These are phyloP conservation scores for Erucastrum elatum DNA, from an alignment of 345 rosid species.

Conservation along the genomic window DNA sequence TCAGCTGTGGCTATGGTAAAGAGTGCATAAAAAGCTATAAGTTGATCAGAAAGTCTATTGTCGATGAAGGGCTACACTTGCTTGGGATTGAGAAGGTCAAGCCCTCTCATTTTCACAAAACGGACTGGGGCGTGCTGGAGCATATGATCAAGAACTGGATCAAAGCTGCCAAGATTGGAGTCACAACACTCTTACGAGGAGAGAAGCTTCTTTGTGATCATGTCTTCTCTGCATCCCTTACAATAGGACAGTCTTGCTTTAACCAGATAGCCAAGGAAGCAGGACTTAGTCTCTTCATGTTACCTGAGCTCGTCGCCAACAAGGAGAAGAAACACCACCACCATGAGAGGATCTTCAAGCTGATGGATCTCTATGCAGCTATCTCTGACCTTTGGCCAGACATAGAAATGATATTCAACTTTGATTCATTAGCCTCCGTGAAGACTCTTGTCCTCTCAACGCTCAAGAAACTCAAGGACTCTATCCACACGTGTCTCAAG, in stretches of 20 bases:
- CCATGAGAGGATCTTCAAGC: conserved; percentile 53
- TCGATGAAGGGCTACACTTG: conserved; percentile 61
- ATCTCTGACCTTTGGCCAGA: conserved; percentile 63
- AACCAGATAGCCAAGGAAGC: conserved; percentile 60
- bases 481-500: conserved; percentile 39
- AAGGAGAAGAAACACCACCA: conserved; percentile 38
- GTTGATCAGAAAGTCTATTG: conserved; percentile 55
- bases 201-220: conserved; percentile 70
- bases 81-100: conserved; percentile 55
- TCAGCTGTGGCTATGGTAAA: conserved; percentile 63
- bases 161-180: conserved; percentile 57
- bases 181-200: conserved; percentile 56
- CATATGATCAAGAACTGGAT: conserved; percentile 67
- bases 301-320: conserved; percentile 56
- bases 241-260: conserved; percentile 65
- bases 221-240: conserved; percentile 54
- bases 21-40: conserved; percentile 65
- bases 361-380: conserved; percentile 67
- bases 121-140: conserved; percentile 54
- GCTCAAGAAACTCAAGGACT: conserved; percentile 50
- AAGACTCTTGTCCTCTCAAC: conserved; percentile 52
- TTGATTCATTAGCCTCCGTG: conserved; percentile 55
- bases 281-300: conserved; percentile 56
- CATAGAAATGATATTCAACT: conserved; percentile 57
- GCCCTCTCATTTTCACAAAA: conserved; percentile 48